These are phyloP conservation scores for Tephrocybe sp. DNA, from an alignment of 768 basidiomycete genomes.

Conservation along the genomic window DNA sequence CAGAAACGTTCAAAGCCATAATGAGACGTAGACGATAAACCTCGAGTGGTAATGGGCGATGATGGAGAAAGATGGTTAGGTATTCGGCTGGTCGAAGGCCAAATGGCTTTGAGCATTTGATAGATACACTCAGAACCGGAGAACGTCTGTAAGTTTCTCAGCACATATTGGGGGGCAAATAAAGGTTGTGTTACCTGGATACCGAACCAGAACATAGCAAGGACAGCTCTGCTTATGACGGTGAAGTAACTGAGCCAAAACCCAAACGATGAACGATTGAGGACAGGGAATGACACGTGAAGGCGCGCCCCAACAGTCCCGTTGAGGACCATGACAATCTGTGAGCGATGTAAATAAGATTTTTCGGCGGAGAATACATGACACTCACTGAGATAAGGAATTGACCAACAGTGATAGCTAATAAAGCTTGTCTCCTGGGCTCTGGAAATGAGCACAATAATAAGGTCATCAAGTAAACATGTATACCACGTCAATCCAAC, in stretches of 20 bases:
- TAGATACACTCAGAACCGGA: conserved; percentile 73
- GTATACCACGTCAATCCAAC: conserved; percentile 67
- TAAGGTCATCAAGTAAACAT: background rate
- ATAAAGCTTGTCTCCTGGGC: conserved; percentile 59
- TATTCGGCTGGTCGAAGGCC: conserved; percentile 66
- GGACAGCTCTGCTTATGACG: conserved; percentile 70
- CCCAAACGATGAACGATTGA: conserved; percentile 85
- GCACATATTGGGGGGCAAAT: background rate
- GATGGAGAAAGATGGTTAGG: conserved; percentile 59
- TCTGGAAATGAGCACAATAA: background rate
- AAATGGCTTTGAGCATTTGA: conserved; percentile 82
- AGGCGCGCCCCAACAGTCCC: conserved; percentile 76
- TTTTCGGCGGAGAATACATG: background rate
- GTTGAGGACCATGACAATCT: conserved; percentile 66
- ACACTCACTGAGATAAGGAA: conserved; percentile 55
- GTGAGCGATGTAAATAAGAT: background rate
- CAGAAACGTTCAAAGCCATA: background rate
- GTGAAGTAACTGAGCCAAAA: conserved; percentile 90
- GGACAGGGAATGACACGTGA: conserved; percentile 70
- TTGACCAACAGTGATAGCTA: conserved; percentile 71
- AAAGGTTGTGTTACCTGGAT: conserved; percentile 46
- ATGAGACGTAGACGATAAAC: conserved; percentile 23
- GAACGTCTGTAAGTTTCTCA: conserved; percentile 34
- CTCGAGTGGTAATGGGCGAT: conserved; percentile 62
- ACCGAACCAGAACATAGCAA: conserved; percentile 83